These are phyloP conservation scores for Oryza glumipatula DNA, from an alignment of 176 grass and related monocot species.

Conservation along the genomic window DNA sequence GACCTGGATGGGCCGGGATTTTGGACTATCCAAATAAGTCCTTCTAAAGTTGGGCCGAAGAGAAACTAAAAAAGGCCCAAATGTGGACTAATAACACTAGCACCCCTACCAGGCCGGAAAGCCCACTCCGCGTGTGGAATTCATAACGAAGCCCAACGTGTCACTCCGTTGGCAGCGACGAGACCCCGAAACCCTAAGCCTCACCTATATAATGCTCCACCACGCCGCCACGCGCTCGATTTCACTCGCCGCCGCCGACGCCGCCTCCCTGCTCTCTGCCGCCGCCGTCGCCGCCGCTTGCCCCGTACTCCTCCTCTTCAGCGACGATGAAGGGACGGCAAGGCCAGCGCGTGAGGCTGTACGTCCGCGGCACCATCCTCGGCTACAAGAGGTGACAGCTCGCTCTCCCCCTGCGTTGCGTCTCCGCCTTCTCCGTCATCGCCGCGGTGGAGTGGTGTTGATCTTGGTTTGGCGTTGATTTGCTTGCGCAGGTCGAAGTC, in stretches of 20 bases:
- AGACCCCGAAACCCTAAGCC: background rate
- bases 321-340: background rate
- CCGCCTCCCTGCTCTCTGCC: background rate
- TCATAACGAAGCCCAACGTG: background rate
- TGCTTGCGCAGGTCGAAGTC: slow-evolving; percentile 56
- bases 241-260: background rate
- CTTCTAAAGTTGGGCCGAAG: too few relatives aligned
- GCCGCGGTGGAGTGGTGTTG: background rate
- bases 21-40: too few relatives aligned
- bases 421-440: too few relatives aligned
- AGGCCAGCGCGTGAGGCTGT: too few relatives aligned
- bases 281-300: background rate
- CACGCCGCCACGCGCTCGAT: background rate
- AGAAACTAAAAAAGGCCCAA: too few relatives aligned
- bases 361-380: too few relatives aligned
- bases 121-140: background rate
- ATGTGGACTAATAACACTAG: too few relatives aligned
- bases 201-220: background rate
- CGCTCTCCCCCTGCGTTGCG: too few relatives aligned
- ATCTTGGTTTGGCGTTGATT: background rate
- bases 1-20: too few relatives aligned
- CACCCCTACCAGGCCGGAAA: background rate
- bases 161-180: background rate
- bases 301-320: slow-evolving; percentile 4
- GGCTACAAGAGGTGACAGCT: too few relatives aligned